phyloP scores from a whole-genome alignment of 164 flowering plant species.

The Litsea cubeba region DNA sequence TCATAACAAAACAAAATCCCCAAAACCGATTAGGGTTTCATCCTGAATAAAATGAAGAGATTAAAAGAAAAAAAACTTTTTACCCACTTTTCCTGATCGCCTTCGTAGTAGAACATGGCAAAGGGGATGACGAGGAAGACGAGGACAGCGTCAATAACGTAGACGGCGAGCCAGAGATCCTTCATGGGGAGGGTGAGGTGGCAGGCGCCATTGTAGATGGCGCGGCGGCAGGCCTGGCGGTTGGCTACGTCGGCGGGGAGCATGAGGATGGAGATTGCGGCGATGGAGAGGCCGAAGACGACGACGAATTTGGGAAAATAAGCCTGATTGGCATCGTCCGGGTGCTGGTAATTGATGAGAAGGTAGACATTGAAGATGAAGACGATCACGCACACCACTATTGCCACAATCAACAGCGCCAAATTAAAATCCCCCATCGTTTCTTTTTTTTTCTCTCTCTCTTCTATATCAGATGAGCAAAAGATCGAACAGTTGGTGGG shows the following conservation, averaged over 20 bases:
- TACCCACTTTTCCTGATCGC: constrained; percentile 95
- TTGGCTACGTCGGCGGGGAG: constrained; percentile 98
- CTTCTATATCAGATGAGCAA: no score
- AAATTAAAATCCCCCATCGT: constrained; percentile 96
- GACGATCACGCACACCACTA: constrained; percentile 73
- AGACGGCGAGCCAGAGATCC: constrained; percentile 86
- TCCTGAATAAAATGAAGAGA: not conserved
- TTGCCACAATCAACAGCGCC: constrained; percentile 83
- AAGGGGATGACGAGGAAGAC: constrained; percentile 95
- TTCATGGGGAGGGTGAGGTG: constrained; percentile 92
- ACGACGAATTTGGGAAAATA: constrained; percentile 96
- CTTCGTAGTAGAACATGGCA: constrained; percentile 97
- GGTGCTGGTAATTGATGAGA: constrained; percentile 89
- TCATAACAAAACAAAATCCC: not conserved
- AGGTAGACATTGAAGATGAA: constrained; percentile 90
- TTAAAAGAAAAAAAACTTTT: not conserved
- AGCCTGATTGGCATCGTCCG: constrained; percentile 91
- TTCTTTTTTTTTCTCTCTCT: not conserved
- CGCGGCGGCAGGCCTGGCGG: constrained; percentile 84
- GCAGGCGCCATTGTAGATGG: constrained; percentile 95
- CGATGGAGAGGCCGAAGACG: constrained; percentile 82
- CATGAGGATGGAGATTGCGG: constrained; percentile 91
- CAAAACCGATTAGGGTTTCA: not conserved
- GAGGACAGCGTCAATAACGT: constrained; percentile 79
- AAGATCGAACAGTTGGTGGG: no score